Evolutionary conservation across 495 filamentous ascomycete genomes (phyloP).

Genomic region (Penicillium longicatenatum): DNA sequence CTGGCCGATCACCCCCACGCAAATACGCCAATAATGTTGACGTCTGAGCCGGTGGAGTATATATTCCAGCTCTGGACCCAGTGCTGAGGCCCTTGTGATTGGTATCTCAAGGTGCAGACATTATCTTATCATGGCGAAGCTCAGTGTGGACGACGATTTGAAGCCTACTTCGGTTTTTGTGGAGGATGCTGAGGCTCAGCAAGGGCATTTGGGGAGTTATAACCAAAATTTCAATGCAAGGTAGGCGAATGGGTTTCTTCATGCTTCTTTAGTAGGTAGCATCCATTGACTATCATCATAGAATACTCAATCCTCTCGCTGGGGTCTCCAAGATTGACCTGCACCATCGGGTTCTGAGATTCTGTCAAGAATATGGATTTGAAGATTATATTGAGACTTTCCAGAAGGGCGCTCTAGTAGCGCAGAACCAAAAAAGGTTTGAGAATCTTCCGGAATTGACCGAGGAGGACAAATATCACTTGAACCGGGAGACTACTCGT

Average conservation of each 20-base stretch:
- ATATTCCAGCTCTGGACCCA: conserved; percentile 8
- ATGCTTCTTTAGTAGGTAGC: not conserved
- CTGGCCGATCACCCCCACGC: not conserved
- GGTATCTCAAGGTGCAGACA: conserved; percentile 1
- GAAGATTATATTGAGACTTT: conserved; percentile 47
- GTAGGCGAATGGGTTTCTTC: conserved; percentile 1
- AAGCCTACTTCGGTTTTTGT: conserved; percentile 17
- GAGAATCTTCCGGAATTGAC: conserved; percentile 57
- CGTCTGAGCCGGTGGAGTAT: conserved; percentile 10
- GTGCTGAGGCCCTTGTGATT: not conserved
- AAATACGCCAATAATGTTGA: conserved; percentile 10
- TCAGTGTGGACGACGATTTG: conserved; percentile 13
- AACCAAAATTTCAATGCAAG: conserved; percentile 19
- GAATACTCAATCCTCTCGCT: conserved; percentile 61
- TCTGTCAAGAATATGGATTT: conserved; percentile 47
- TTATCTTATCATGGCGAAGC: conserved; percentile 15
- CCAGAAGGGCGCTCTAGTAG: conserved; percentile 60
- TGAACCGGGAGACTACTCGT: conserved; percentile 55
- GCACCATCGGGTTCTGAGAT: conserved; percentile 53
- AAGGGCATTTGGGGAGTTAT: conserved; percentile 15
- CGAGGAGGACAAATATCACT: conserved; percentile 50
- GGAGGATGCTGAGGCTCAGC: conserved; percentile 18
- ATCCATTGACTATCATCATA: conserved; percentile 14
- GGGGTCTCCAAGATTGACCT: conserved; percentile 51
- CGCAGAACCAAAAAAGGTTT: conserved; percentile 56